Evolutionary conservation across 495 filamentous ascomycete species (phyloP).

Genomic region (Cladorrhinum samala): DNA sequence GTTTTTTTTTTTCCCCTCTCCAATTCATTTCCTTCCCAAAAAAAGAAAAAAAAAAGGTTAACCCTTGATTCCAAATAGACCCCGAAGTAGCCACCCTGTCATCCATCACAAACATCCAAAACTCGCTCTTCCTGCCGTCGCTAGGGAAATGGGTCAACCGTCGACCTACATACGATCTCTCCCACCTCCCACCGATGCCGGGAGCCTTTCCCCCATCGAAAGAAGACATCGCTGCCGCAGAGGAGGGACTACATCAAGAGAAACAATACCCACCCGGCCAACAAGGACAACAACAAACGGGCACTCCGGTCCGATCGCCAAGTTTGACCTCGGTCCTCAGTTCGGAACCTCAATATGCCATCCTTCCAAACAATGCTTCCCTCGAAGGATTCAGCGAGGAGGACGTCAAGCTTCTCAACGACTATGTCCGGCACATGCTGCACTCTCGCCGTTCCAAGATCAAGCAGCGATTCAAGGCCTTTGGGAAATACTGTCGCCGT

Average conservation of each 20-base stretch:
- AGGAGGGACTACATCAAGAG: constrained; percentile 3
- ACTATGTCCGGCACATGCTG: constrained; percentile 75
- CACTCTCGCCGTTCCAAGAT: constrained; percentile 71
- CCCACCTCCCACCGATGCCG: constrained; percentile 31
- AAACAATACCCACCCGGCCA: neutral
- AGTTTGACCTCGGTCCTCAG: constrained; percentile 43
- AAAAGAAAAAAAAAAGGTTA: neutral
- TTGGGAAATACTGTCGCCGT: constrained; percentile 63
- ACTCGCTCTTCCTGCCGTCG: constrained; percentile 71
- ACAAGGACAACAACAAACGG: neutral
- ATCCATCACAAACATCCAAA: constrained; percentile 73
- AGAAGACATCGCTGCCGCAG: constrained; percentile 10
- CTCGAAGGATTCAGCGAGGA: constrained; percentile 63
- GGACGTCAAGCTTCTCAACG: constrained; percentile 67
- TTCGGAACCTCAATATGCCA: constrained; percentile 44
- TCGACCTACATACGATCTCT: constrained; percentile 66
- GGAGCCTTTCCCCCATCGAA: constrained; percentile 21
- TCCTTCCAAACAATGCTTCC: constrained; percentile 56
- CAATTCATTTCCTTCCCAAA: neutral
- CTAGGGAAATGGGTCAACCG: constrained; percentile 61
- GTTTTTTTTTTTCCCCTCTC: constrained; percentile 13
- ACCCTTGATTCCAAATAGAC: constrained; percentile 37
- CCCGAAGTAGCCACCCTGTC: constrained; percentile 69
- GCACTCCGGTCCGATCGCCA: constrained; percentile 13
- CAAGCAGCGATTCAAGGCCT: constrained; percentile 67